phyloP scores from a whole-genome alignment of 257 asterid genomes.

The Buddleja alternifolia region DNA sequence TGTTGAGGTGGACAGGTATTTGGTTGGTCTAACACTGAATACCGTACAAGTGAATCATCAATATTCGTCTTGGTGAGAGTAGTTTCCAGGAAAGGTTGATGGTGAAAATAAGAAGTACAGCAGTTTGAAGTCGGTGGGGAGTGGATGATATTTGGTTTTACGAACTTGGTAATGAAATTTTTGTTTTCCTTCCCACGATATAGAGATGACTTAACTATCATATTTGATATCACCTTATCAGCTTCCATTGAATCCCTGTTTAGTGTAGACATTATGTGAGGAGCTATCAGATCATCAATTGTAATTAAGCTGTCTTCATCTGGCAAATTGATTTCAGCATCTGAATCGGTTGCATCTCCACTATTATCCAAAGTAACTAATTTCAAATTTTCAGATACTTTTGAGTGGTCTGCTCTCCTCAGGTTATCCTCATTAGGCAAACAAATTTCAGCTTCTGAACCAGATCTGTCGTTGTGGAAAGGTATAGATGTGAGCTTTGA shows the following conservation, averaged over 20 bases:
- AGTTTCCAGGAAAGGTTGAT: conserved; percentile 19
- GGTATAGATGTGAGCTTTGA: not conserved
- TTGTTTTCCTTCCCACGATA: conserved; percentile 26
- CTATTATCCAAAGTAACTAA: conserved; percentile 6
- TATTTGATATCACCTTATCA: conserved; percentile 25
- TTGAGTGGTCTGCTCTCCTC: conserved; percentile 23
- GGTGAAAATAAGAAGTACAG: conserved; percentile 24
- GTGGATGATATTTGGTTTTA: conserved; percentile 18
- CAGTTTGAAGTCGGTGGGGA: conserved; percentile 26
- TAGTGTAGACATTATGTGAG: conserved; percentile 22
- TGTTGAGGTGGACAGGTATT: conserved; percentile 26
- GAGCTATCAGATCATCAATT: conserved; percentile 31
- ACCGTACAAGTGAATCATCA: conserved; percentile 22
- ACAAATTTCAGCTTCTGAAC: conserved; percentile 32
- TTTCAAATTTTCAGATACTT: conserved; percentile 11
- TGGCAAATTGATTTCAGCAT: too few relatives aligned
- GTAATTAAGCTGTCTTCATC: conserved; percentile 39
- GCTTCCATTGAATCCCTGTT: conserved; percentile 7
- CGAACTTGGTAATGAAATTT: conserved; percentile 19
- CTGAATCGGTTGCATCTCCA: too few relatives aligned
- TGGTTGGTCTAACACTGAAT: conserved; percentile 43
- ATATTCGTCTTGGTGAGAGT: conserved; percentile 24
- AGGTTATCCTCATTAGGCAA: conserved; percentile 32
- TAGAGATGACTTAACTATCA: conserved; percentile 11
- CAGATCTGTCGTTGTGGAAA: conserved; percentile 15